These are phyloP conservation scores for Magnolia changhungtana DNA, from an alignment of 164 flowering plant species.

Conservation along the genomic window DNA sequence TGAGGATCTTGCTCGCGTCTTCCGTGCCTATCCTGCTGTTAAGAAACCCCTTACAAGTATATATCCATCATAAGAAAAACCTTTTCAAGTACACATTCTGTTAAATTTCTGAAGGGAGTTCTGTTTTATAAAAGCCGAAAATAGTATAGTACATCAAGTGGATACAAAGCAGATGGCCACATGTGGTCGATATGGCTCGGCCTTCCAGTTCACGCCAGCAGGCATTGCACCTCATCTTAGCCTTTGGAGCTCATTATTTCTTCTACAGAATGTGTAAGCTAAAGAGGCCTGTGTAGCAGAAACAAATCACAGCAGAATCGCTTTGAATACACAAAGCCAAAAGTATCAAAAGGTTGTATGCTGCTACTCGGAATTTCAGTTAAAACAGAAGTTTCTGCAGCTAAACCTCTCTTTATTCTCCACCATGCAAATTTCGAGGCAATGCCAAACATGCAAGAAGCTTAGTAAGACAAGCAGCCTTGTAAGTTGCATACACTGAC, in stretches of 20 bases:
- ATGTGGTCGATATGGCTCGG: constrained; percentile 69
- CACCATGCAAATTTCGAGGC: constrained; percentile 39
- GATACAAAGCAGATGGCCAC: constrained; percentile 90
- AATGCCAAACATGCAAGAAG: constrained; percentile 14
- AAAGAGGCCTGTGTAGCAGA: too few relatives aligned
- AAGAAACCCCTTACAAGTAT: constrained; percentile 27
- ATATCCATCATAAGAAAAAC: not conserved
- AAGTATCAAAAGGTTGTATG: too few relatives aligned
- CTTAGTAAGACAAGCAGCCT: not conserved
- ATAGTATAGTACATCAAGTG: constrained; percentile 8
- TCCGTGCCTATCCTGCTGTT: constrained; percentile 61
- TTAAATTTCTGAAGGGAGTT: not conserved
- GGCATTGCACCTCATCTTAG: constrained; percentile 85
- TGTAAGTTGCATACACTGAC: not conserved
- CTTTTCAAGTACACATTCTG: not conserved
- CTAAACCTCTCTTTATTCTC: too few relatives aligned
- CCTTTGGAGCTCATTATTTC: constrained; percentile 2
- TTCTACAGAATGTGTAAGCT: too few relatives aligned
- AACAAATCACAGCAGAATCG: too few relatives aligned
- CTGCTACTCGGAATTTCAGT: too few relatives aligned
- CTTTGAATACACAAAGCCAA: too few relatives aligned
- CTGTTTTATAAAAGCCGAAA: not conserved
- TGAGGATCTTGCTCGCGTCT: constrained; percentile 92
- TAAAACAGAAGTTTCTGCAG: too few relatives aligned
- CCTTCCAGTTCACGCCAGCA: constrained; percentile 94